Conservation (phyloP, 1,284 basidiomycete genomes). For the Leccinum solheimii region DNA sequence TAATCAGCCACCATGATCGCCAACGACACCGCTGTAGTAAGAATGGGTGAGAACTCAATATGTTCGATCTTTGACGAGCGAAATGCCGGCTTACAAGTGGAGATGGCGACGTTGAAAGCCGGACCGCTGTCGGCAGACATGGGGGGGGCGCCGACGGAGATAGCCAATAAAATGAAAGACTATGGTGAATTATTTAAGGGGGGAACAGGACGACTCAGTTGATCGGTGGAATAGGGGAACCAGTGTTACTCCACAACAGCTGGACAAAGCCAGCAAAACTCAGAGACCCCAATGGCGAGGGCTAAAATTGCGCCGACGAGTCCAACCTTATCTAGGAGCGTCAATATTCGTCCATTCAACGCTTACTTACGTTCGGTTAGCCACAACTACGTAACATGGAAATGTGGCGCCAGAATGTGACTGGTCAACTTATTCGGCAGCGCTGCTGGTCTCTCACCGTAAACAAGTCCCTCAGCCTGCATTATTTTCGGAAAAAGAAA, state of each 20-base stretch:
- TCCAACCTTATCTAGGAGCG: neutral
- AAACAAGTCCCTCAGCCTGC: neutral
- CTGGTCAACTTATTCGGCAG: neutral
- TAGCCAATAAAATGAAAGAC: neutral
- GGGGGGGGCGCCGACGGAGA: neutral
- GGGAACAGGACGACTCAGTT: neutral
- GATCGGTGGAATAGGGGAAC: neutral
- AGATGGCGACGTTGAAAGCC: constrained; percentile 1
- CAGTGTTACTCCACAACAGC: neutral
- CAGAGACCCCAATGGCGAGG: neutral
- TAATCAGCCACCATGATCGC: constrained; percentile 13
- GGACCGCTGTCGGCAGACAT: neutral
- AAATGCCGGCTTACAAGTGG: neutral
- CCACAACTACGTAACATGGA: neutral
- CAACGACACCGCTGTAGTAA: constrained; percentile 2
- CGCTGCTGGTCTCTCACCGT: neutral
- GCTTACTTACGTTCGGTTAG: neutral
- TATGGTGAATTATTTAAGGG: neutral
- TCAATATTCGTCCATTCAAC: neutral
- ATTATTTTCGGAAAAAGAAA: neutral
- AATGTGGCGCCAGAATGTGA: neutral
- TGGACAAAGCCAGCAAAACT: neutral
- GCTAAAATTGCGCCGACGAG: neutral
- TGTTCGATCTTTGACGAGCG: neutral
- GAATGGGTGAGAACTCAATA: neutral